Evolutionary conservation across 2,329 filamentous ascomycete genomes (phyloP), one percentile per base, ranked within the genome.

Genomic region (Aspergillus clavatus): DNA sequence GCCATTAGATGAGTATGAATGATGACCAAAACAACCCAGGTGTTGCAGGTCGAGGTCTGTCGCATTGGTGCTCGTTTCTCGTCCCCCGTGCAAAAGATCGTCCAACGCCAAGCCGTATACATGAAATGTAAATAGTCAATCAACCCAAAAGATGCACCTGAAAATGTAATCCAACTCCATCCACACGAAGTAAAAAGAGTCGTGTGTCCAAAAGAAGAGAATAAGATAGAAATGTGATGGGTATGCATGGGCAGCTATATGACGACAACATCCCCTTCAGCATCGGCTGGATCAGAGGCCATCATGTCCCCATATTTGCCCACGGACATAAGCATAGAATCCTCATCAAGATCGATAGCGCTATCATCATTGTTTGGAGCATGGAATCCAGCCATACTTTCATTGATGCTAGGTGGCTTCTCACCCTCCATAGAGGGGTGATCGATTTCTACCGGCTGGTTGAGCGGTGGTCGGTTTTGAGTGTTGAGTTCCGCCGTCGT

Each of bases 261-360:
- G 51, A 73, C 70, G 45, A 72, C 63, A 45, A 73, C 69, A 56
- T 73, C 69, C 5, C 68, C 68, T 49, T 71, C 67, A 33, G 70
- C 69, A 52, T 71, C 69, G 7, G 68, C 68, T 14, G 70, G 69
- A 43, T 72, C 70, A 12, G 70, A 72, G 24, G 65, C 65, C 52
- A 72, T 69, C 60, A 72, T 72, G 45, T 72, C 68, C 29, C 67
- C 66, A 43, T 72, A 73, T 59, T 73, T 72, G 43, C 64, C 65
- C 42, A 68, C 66, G 5, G 63, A 61, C 39, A 70, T 65, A 44
- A 71, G 51, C 54, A 69, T 66, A 4, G 69, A 67, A 42, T 72
- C 69, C 22, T 71, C 67, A 35, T 70, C 70, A 56, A 89, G 83
- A 23, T 83, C 83, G 48, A 89, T 89, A 1, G 84, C 85, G 57